Base-by-base conservation (phyloP, 768 basidiomycete species). In the Rhodotorula graminis region DNA sequence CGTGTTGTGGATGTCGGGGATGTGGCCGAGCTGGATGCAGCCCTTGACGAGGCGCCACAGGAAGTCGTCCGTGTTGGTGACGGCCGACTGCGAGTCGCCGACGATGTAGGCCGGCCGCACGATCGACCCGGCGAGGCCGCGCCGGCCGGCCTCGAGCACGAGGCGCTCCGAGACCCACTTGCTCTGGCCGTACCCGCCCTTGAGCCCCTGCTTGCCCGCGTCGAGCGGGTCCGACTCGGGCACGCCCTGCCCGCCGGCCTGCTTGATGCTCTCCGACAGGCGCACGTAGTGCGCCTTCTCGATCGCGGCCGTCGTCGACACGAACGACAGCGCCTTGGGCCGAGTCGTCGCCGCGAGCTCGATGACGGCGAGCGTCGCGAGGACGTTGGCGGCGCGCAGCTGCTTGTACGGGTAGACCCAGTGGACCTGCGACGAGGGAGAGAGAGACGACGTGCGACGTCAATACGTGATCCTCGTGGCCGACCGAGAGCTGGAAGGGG, bases 131-230 rank as follows among this genome's bases (percentile, higher is more conserved):
- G 83, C 84, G 71, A 98, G 82, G 2, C 96, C 96, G 52, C 93
- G 85, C 76, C 85, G 87, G 5, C 91, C 93, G 29, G 94, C 96
- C 78, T 95, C 93, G 77, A 92, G 89, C 44, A 99, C 82, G 15
- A 99, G 81, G 80, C 93, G 95, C 82, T 99, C 96, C 2, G 92
- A 90, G 0, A 99, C 96, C 96, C 96, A 99, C 82, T 99, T 99
- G 49, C 88, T 89, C 83, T 99, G 96, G 11, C 95, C 93, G 80
- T 99, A 99, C 0, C 96, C 96, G 0, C 91, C 91, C 80, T 90
- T 90, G 64, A 98, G 84, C 2, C 86, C 83, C 0, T 80, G 80
- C 73, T 87, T 85, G 1, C 93, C 91, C 12, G 90, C 93, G 78
- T 95, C 93, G 29, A 98, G 86, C 76, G 93, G 87, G 78, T 99